Percentiles rank a stretch among this genome's conserved stretches.
These are phyloP conservation scores for Kluyveromyces nonfermentans DNA, from an alignment of 805 yeast species.

Conservation along the genomic window DNA sequence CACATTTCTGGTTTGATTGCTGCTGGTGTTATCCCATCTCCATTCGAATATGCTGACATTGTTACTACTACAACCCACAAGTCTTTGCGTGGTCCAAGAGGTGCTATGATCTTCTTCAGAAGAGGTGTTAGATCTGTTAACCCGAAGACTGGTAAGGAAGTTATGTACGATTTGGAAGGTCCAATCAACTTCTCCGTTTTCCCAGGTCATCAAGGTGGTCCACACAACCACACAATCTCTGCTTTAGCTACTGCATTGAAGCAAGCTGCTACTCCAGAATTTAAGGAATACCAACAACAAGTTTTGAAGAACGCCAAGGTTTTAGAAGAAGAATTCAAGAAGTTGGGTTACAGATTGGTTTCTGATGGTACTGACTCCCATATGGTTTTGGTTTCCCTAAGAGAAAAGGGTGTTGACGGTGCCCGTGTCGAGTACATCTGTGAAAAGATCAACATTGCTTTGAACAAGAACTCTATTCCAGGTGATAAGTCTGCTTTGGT, in stretches of 20 bases:
- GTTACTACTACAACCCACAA: conserved; percentile 99
- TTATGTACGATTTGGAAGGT: conserved; percentile 83
- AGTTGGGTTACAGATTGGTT: conserved; percentile 70
- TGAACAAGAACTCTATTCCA: conserved; percentile 95
- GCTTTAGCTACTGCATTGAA: conserved; percentile 95
- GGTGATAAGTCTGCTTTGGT: conserved; percentile 95
- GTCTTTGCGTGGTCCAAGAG: conserved; percentile 98
- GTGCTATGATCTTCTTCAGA: conserved; percentile 99
- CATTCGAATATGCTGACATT: conserved; percentile 93
- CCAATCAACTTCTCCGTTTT: conserved; percentile 96
- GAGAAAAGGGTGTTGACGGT: conserved; percentile 88
- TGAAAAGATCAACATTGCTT: conserved; percentile 89
- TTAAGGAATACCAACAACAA: conserved; percentile 78
- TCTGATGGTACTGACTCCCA: conserved; percentile 97
- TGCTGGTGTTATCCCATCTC: conserved; percentile 92
- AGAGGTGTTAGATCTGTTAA: conserved; percentile 83
- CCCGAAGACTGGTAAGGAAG: conserved; percentile 87
- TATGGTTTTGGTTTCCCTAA: conserved; percentile 83
- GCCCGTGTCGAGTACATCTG: conserved; percentile 94
- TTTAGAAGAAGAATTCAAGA: conserved; percentile 65
- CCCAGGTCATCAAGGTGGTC: conserved; percentile 99
- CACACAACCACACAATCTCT: conserved; percentile 97
- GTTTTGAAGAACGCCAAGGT: conserved; percentile 83
- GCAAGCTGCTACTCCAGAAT: conserved; percentile 88
- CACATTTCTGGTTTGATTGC: conserved; percentile 94